Base-by-base conservation (phyloP, 1,284 basidiomycete species). In the Trametes versicolor region DNA sequence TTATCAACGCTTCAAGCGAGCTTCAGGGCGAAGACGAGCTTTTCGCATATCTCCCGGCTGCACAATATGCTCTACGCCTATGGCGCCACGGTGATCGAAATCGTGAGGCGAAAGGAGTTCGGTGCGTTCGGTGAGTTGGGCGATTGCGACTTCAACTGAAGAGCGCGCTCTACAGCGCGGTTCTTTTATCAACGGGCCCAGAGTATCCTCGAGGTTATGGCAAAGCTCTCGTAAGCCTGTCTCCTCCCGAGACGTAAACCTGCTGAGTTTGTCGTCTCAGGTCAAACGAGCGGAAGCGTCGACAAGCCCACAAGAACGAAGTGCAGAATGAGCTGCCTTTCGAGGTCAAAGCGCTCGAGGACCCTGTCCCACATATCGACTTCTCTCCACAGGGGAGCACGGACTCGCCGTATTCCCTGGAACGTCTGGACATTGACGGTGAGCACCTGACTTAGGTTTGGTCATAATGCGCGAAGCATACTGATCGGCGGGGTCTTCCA, bases 41-140 rank as follows among this genome's bases (percentile, higher is more conserved):
- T 99, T 77, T 86, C 92, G 23, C 96, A 99, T 75, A 91, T 99
- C 15, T 88, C 92, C 60, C 85, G 97, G 15, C 81, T 99, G 43
- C 95, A 98, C 73, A 90, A 87, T 62, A 94, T 99, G 87, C 79
- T 97, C 0, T 96, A 95, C 74, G 95, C 95, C 0, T 99, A 99
- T 76, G 94, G 95, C 0, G 93, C 95, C 1, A 96, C 96, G 0
- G 85, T 98, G 1, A 85, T 97, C 13, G 97, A 99, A 78, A 89
- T 97, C 41, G 93, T 97, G 0, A 83, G 97, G 61, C 82, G 97
- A 60, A 93, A 93, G 67, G 95, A 97, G 75, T 98, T 97, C 76
- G 84, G 92, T 88, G 68, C 79, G 85, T 76, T 60, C 9, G 10
- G 43, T 25, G 57, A 39, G 45, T 51, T 27, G 54, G 43, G 8